phyloP scores from a whole-genome alignment of 2,329 filamentous ascomycete genomes.

The Curvularia verruculosa region DNA sequence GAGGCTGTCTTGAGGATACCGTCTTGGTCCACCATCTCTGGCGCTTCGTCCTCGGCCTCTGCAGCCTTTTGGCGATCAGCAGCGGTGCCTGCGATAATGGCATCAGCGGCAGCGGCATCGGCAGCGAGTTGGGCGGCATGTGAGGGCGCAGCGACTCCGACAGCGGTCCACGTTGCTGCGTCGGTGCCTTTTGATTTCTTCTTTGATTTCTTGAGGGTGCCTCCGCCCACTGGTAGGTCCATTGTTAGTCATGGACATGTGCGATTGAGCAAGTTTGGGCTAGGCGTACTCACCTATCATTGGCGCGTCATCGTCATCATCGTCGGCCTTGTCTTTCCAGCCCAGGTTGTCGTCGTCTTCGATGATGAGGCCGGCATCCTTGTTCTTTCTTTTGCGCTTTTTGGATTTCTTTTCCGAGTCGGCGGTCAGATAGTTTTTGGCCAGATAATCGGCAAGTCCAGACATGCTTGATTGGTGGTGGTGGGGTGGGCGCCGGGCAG shows the following conservation, averaged over 20 bases:
- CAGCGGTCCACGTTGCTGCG: constrained; percentile 67
- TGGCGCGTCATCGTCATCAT: constrained; percentile 63
- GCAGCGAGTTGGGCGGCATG: constrained; percentile 68
- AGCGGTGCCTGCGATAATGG: constrained; percentile 75
- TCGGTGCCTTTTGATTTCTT: constrained; percentile 60
- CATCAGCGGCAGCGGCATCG: constrained; percentile 75
- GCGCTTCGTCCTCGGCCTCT: constrained; percentile 54
- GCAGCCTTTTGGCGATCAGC: constrained; percentile 63
- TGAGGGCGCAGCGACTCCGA: constrained; percentile 61
- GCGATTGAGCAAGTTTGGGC: constrained; percentile 19
- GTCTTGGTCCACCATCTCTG: constrained; percentile 46
- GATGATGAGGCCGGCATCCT: constrained; percentile 53
- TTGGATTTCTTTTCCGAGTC: constrained; percentile 60
- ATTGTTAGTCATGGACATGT: constrained; percentile 22
- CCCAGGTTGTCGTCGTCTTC: constrained; percentile 61
- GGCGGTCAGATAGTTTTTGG: constrained; percentile 84
- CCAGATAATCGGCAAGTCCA: constrained; percentile 79
- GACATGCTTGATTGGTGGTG: constrained; percentile 55
- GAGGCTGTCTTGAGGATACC: constrained; percentile 74
- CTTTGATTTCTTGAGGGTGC: constrained; percentile 58
- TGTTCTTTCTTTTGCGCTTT: constrained; percentile 58
- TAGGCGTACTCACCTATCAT: constrained; percentile 44
- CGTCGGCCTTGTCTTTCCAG: constrained; percentile 58
- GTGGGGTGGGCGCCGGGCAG: constrained; percentile 12
- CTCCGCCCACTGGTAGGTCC: constrained; percentile 41